These are phyloP conservation scores for Cardamine resedifolia DNA, from an alignment of 345 rosid species.

Conservation along the genomic window DNA sequence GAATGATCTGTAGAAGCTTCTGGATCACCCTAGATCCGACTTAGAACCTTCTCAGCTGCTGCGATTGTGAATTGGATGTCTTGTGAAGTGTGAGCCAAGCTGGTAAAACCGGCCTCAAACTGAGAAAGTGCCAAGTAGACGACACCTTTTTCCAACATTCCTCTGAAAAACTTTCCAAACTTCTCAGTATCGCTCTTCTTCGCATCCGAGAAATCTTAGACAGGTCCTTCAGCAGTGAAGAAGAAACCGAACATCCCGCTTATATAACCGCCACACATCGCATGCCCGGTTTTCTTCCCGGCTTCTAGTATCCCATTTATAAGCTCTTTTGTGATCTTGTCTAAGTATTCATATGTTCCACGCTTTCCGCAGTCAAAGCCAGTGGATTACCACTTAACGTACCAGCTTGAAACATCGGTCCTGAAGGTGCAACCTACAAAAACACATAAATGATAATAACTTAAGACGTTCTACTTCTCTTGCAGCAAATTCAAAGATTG, in stretches of 20 bases:
- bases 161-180: conserved; percentile 60
- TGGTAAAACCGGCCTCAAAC: conserved; percentile 83
- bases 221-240: conserved; percentile 76
- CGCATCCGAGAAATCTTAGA: conserved; percentile 63
- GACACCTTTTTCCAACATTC: conserved; percentile 83
- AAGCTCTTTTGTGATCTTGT: conserved; percentile 64
- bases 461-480: not conserved
- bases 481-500: not conserved
- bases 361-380: conserved; percentile 76
- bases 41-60: conserved; percentile 66
- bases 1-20: not conserved
- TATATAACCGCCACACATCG: conserved; percentile 68
- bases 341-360: conserved; percentile 64
- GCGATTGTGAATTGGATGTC: conserved; percentile 65
- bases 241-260: conserved; percentile 85
- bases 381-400: conserved; percentile 84
- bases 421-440: conserved; percentile 64
- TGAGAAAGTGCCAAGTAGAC: conserved; percentile 83
- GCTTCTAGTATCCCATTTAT: conserved; percentile 60
- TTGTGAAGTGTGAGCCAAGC: conserved; percentile 70
- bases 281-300: conserved; percentile 74
- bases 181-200: conserved; percentile 69
- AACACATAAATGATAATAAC: not conserved
- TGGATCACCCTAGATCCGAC: conserved; percentile 44
- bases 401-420: conserved; percentile 89